Base-by-base conservation (phyloP, 1,284 basidiomycete genomes). In the Rhizopogon parksii region DNA sequence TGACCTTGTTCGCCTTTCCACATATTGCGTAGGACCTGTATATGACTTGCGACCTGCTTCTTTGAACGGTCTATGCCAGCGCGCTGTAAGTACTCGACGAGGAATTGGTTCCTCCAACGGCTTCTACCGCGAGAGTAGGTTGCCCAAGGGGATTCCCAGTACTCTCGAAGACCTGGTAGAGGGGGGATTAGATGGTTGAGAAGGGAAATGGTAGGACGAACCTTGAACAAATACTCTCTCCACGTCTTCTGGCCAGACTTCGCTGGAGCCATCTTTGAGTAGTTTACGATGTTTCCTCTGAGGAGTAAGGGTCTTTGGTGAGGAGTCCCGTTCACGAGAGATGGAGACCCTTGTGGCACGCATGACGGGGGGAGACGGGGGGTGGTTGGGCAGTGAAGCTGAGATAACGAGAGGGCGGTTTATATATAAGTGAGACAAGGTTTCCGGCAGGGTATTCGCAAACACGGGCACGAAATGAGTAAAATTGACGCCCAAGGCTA, bases 31-130 rank as follows among this genome's bases (percentile, higher is more conserved):
- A 89, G 67, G 51, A 89, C 87, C 63, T 90, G 87, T 48, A 90
- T 86, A 61, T 90, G 87, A 62, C 83, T 86, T 15, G 88, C 87
- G 58, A 90, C 87, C 65, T 89, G 86, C 64, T 89, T 89, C 74
- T 87, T 88, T 37, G 83, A 77, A 34, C 87, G 80, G 27, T 74
- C 73, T 60, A 90, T 79, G 52, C 82, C 83, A 38, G 73, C 69
- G 57, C 77, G 79, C 52, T 79, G 74, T 52, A 89, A 78, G 60
- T 84, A 83, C 56, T 88, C 85, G 61, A 90, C 86, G 56, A 89
- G 78, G 61, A 83, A 89, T 68, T 88, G 85, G 68, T 90, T 90
- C 47, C 87, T 75, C 83, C 85, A 88, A 51, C 85, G 73, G 56
- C 82, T 84, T 60, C 87, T 80, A 21, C 86, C 86, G 14, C 83